A percentile compares a stretch with the other conserved stretches of the same genome.
phyloP scores from a whole-genome alignment of 495 filamentous ascomycete species.

The Apiosordaria backusii region DNA sequence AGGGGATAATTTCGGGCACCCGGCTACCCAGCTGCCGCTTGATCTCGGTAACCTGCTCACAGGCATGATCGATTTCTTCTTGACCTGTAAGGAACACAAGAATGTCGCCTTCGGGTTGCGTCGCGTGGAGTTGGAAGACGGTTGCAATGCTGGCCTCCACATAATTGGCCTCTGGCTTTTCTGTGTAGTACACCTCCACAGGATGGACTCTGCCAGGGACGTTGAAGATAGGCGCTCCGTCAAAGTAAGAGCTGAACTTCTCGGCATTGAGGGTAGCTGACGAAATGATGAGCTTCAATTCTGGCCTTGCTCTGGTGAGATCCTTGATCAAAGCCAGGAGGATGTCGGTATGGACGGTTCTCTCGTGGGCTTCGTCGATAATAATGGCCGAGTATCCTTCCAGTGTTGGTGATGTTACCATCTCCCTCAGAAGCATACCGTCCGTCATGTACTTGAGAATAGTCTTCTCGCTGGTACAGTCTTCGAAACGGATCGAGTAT shows the following conservation, averaged over 20 bases:
- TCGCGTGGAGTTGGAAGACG: constrained; percentile 93
- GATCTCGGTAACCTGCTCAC: constrained; percentile 75
- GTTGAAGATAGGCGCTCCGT: constrained; percentile 94
- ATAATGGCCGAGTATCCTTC: constrained; percentile 84
- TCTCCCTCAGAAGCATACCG: constrained; percentile 90
- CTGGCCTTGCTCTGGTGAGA: constrained; percentile 77
- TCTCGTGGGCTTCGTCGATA: constrained; percentile 97
- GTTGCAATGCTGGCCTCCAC: constrained; percentile 88
- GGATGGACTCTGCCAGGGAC: constrained; percentile 88
- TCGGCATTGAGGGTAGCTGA: constrained; percentile 94
- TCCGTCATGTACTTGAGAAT: constrained; percentile 97
- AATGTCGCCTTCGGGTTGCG: constrained; percentile 83
- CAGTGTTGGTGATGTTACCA: constrained; percentile 85
- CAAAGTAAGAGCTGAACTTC: constrained; percentile 89
- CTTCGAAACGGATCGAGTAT: constrained; percentile 94
- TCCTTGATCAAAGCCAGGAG: constrained; percentile 89
- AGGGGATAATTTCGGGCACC: constrained; percentile 80
- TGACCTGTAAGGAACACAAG: constrained; percentile 87
- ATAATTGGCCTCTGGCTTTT: constrained; percentile 92
- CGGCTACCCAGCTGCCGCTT: constrained; percentile 75
- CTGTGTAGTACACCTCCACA: constrained; percentile 90
- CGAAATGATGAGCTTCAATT: constrained; percentile 88
- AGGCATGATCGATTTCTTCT: constrained; percentile 84
- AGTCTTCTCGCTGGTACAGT: constrained; percentile 89
- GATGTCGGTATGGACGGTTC: constrained; percentile 89